Conservation (phyloP, 2,329 filamentous ascomycete species). For the Arthrobotrys megalospora region DNA sequence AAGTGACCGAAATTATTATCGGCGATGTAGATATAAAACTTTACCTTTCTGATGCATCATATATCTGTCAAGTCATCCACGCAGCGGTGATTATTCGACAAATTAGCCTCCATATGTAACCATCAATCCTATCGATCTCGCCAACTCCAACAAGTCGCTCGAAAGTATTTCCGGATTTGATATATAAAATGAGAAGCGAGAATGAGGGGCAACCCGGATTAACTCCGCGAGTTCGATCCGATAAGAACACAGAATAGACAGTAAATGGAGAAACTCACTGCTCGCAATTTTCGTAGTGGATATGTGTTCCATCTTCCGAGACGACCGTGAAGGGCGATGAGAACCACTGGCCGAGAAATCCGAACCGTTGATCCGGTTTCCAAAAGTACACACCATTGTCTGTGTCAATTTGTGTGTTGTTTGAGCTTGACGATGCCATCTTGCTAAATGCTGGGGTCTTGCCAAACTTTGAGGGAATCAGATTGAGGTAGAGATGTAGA, state of each 20-base stretch:
- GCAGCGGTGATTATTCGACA: constrained; percentile 1
- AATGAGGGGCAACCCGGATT: constrained; percentile 21
- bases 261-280: constrained; percentile 67
- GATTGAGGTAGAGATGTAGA: constrained; percentile 2
- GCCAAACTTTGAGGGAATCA: background rate
- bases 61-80: constrained; percentile 36
- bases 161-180: constrained; percentile 53
- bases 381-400: constrained; percentile 69
- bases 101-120: constrained; percentile 23
- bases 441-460: constrained; percentile 24
- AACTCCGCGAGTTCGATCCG: constrained; percentile 19
- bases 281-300: constrained; percentile 71
- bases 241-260: constrained; percentile 16
- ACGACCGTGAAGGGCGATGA: constrained; percentile 70
- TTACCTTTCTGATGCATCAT: constrained; percentile 61
- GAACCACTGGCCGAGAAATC: constrained; percentile 78
- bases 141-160: constrained; percentile 30
- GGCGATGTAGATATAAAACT: constrained; percentile 44
- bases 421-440: constrained; percentile 56
- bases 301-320: constrained; percentile 64
- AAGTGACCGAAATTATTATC: constrained; percentile 15
- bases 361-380: constrained; percentile 70
- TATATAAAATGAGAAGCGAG: constrained; percentile 57
- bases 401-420: constrained; percentile 47
- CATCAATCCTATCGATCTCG: constrained; percentile 13